These are phyloP conservation scores for Ascochyta viciae-villosae DNA, from an alignment of 2,329 filamentous ascomycete genomes.

Conservation along the genomic window DNA sequence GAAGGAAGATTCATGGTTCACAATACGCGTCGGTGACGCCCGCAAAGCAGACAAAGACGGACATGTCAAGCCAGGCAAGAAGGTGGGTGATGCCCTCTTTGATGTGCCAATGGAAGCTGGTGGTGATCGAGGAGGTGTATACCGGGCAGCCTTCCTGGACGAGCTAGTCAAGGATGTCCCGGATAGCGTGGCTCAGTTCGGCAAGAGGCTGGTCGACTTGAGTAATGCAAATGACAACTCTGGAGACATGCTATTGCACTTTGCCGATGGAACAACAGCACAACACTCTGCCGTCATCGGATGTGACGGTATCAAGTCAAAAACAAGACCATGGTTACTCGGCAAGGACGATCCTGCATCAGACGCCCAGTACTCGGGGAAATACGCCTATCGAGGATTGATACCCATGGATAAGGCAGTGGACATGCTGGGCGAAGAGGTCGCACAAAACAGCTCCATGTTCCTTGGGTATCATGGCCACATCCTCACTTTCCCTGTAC, in stretches of 20 bases:
- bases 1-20: conserved; percentile 39
- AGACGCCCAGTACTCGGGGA: conserved; percentile 61
- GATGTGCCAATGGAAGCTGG: conserved; percentile 34
- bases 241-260: conserved; percentile 48
- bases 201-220: conserved; percentile 49
- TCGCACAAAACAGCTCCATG: conserved; percentile 62
- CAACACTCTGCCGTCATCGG: conserved; percentile 62
- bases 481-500: conserved; percentile 68
- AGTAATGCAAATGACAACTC: conserved; percentile 39
- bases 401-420: conserved; percentile 66
- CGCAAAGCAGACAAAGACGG: conserved; percentile 42
- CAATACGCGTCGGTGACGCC: conserved; percentile 41
- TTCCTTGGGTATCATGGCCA: conserved; percentile 67
- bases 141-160: conserved; percentile 60
- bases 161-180: conserved; percentile 59
- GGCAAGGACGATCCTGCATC: conserved; percentile 54
- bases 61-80: conserved; percentile 35
- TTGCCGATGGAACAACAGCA: conserved; percentile 57
- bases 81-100: conserved; percentile 41
- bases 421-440: conserved; percentile 57
- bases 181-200: conserved; percentile 51
- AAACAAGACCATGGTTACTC: conserved; percentile 61
- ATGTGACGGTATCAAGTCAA: conserved; percentile 71
- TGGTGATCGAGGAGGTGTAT: conserved; percentile 48
- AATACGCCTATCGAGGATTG: conserved; percentile 69